Evolutionary conservation across 768 basidiomycete species (phyloP), one percentile per base, ranked within the genome.

Genomic region (Suillus lakei): DNA sequence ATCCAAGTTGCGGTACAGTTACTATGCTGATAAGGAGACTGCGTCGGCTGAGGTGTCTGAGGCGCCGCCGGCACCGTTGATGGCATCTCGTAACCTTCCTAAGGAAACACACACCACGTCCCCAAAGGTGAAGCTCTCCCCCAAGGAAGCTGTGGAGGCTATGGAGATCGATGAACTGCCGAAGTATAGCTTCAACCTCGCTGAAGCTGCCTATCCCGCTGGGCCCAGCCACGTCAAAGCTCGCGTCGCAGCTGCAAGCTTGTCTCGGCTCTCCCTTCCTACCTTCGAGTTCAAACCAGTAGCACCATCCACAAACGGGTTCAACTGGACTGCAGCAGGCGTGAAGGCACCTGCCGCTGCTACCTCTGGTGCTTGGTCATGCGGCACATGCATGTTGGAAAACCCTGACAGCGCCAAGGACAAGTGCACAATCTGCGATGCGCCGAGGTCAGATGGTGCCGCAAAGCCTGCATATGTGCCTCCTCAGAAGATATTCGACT

Each of bases 1-100:
- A 2, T 92, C 92, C 65, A 93, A 92, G 72, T 81, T 93, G 64
- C 86, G 92, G 32, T 90, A 83, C 69, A 91, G 91, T 69, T 86
- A 90, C 74, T 85, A 87, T 55, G 83, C 86, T 3, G 90, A 89
- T 62, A 77, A 76, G 66, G 81, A 81, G 34, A 80, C 65, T 73
- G 70, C 36, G 68, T 69, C 62, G 59, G 64, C 54, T 36, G 74
- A 74, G 10, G 43, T 60, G 44, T 21, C 44, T 56, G 23, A 59
- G 56, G 41, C 64, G 41, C 38, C 62, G 5, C 55, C 51, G 9
- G 46, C 63, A 13, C 53, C 67, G 15, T 51, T 69, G 54, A 58
- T 68, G 18, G 56, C 76, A 18, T 50, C 73, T 13, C 63, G 69
- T 54, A 44, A 78, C 30, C 71, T 86, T 23, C 80, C 82, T 0